These are phyloP conservation scores for Calonectria pteridis DNA, from an alignment of 2,329 filamentous ascomycete genomes.

Conservation along the genomic window DNA sequence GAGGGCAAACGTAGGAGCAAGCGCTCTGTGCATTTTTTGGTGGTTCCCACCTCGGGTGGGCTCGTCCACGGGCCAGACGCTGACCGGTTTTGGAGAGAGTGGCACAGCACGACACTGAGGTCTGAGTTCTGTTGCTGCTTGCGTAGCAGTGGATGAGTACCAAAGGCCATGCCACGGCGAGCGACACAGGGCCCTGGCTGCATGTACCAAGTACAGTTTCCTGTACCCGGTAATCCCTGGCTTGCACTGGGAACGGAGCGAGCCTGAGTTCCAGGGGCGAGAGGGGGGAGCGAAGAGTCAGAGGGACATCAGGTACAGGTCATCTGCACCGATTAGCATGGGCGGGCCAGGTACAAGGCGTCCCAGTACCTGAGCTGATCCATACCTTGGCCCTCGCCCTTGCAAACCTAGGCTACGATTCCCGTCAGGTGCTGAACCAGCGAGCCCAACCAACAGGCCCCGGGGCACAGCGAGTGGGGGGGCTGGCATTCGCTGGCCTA, in stretches of 20 bases:
- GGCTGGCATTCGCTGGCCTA: slow-evolving; percentile 6
- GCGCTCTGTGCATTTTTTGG: background rate
- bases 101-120: slow-evolving; percentile 21
- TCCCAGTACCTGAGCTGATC: slow-evolving; percentile 44
- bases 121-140: slow-evolving; percentile 19
- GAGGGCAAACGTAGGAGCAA: background rate
- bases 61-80: slow-evolving; percentile 9
- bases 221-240: slow-evolving; percentile 9
- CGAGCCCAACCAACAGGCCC: slow-evolving; percentile 29
- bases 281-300: slow-evolving; percentile 34
- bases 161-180: slow-evolving; percentile 2
- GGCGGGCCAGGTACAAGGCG: slow-evolving; percentile 51
- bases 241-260: slow-evolving; percentile 16
- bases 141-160: slow-evolving; percentile 19
- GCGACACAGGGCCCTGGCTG: slow-evolving; percentile 7
- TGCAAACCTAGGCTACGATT: slow-evolving; percentile 35
- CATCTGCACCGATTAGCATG: slow-evolving; percentile 51
- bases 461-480: background rate
- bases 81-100: slow-evolving; percentile 27
- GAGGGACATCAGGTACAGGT: slow-evolving; percentile 53
- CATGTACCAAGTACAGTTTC: background rate
- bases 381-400: slow-evolving; percentile 39
- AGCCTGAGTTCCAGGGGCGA: slow-evolving; percentile 19
- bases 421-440: slow-evolving; percentile 34
- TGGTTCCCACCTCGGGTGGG: slow-evolving; percentile 14